Conservation (phyloP, 2,329 filamentous ascomycete species). For the Trematosphaeria pertusa region DNA sequence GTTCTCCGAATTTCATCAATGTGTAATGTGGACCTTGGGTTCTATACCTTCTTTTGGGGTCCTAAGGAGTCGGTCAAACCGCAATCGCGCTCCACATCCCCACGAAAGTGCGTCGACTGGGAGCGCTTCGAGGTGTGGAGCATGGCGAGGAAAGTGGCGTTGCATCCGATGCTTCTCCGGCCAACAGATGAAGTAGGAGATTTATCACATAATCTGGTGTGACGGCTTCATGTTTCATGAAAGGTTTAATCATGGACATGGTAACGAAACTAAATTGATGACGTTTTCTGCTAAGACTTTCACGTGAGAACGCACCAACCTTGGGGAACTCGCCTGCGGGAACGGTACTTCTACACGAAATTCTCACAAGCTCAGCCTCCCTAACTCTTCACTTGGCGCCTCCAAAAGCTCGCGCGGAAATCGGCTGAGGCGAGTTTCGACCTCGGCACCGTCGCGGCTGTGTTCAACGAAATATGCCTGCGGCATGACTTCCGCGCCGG, state of each 20-base stretch:
- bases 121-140: slow-evolving; percentile 6
- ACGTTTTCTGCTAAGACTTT: not conserved
- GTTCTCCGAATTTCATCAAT: not conserved
- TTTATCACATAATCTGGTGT: too few species aligned
- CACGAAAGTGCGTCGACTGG: slow-evolving; percentile 1
- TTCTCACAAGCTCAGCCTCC: not conserved
- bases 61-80: not conserved
- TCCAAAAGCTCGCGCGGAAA: not conserved
- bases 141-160: not conserved
- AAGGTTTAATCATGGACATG: too few species aligned
- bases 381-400: not conserved
- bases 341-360: not conserved
- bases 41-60: slow-evolving; percentile 5
- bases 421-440: not conserved
- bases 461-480: not conserved
- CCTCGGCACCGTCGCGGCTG: not conserved
- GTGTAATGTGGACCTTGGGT: slow-evolving; percentile 3
- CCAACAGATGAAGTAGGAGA: not conserved
- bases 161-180: not conserved
- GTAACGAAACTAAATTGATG: not conserved
- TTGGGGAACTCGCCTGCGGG: not conserved
- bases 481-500: not conserved
- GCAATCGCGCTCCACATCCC: not conserved
- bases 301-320: not conserved
- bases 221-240: too few species aligned